Evolutionary conservation across 441 rosid genomes (phyloP).

Genomic region (Brassica balearica): DNA sequence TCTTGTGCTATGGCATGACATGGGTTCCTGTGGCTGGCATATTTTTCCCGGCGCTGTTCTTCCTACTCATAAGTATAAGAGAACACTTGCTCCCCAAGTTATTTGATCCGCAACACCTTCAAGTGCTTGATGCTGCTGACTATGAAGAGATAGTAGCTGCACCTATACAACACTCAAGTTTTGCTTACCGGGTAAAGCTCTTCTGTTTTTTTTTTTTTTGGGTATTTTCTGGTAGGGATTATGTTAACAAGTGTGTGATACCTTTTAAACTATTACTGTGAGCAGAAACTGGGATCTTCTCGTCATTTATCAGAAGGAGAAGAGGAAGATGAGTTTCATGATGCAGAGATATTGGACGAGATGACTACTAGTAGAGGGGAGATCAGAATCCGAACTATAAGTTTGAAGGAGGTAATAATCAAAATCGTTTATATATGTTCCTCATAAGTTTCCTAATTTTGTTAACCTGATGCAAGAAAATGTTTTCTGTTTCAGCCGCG

Average conservation of each 20-base stretch:
- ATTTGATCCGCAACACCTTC: conserved; percentile 61
- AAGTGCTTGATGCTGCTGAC: conserved; percentile 74
- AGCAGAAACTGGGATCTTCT: conserved; percentile 43
- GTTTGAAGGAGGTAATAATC: conserved; percentile 54
- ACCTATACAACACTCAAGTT: conserved; percentile 50
- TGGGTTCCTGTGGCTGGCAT: conserved; percentile 88
- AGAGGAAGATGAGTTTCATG: conserved; percentile 52
- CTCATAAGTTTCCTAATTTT: background rate
- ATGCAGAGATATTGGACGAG: conserved; percentile 77
- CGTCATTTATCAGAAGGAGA: conserved; percentile 36
- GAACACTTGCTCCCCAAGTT: conserved; percentile 68
- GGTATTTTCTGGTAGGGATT: background rate
- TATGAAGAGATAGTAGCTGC: conserved; percentile 75
- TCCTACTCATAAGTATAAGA: conserved; percentile 67
- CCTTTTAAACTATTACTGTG: background rate
- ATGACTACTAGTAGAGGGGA: conserved; percentile 86
- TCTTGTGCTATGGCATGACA: conserved; percentile 78
- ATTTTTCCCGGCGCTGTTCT: conserved; percentile 74
- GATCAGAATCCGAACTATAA: conserved; percentile 60
- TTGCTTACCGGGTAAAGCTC: conserved; percentile 50
- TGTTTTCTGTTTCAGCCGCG: conserved; percentile 22
- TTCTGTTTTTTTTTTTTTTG: background rate
- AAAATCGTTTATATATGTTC: background rate
- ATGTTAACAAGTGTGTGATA: conserved; percentile 15
- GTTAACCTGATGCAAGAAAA: background rate